Conservation (phyloP, 805 yeast species). For the Kluyveromyces siamensis region DNA sequence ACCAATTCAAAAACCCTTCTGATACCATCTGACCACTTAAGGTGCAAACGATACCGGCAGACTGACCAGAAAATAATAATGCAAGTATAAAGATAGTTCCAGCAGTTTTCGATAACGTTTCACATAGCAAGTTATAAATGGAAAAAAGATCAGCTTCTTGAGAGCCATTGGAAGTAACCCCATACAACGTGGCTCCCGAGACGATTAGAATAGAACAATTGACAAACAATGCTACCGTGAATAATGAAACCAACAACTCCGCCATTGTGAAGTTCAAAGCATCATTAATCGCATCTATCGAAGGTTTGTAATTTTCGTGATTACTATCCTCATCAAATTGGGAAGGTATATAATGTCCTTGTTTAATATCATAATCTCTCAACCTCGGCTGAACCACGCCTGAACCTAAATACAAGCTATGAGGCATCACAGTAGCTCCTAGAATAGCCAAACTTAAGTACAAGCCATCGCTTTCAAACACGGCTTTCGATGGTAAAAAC, state of each 20-base stretch:
- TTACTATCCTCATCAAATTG: slow-evolving; percentile 28
- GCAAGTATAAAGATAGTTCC: slow-evolving; percentile 85
- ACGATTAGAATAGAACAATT: slow-evolving; percentile 84
- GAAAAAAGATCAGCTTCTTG: slow-evolving; percentile 75
- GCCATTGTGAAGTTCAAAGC: slow-evolving; percentile 76
- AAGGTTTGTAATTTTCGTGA: slow-evolving; percentile 56
- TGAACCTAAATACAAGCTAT: slow-evolving; percentile 77
- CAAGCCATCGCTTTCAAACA: slow-evolving; percentile 54
- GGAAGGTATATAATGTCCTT: slow-evolving; percentile 48
- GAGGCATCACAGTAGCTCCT: slow-evolving; percentile 97
- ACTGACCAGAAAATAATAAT: slow-evolving; percentile 75
- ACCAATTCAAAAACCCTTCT: slow-evolving; percentile 82
- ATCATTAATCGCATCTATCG: slow-evolving; percentile 70
- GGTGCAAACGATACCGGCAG: slow-evolving; percentile 94
- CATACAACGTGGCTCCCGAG: slow-evolving; percentile 77
- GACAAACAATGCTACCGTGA: slow-evolving; percentile 86
- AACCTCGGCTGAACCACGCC: slow-evolving; percentile 83
- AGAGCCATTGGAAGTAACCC: slow-evolving; percentile 48
- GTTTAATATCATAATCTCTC: slow-evolving; percentile 62
- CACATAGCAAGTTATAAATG: slow-evolving; percentile 58
- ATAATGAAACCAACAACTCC: slow-evolving; percentile 72
- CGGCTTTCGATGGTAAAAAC: slow-evolving; percentile 44
- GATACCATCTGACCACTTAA: slow-evolving; percentile 91
- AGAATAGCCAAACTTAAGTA: slow-evolving; percentile 76
- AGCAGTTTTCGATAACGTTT: slow-evolving; percentile 60